Evolutionary conservation across 805 yeast species (phyloP), one percentile per base, ranked within the genome.

Genomic region (Ogataea polymorpha): DNA sequence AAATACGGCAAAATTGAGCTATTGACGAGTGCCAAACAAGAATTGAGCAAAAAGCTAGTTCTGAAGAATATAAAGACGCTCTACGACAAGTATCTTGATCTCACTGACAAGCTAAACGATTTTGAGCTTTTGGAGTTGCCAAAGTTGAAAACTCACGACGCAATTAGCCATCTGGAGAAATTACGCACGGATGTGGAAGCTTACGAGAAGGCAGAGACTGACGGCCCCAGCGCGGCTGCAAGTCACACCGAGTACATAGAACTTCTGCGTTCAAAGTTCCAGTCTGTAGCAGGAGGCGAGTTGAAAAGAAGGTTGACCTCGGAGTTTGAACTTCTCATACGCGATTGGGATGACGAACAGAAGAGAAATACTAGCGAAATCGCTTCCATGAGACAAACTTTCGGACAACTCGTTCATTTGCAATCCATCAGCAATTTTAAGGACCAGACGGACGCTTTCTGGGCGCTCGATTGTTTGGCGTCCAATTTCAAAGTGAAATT

Each of bases 401-500:
- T 44, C 13, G 42, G 24, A 10, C 36, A 35, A 5, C 35, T 48
- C n/a, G 26, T 44, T 10, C 32, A 44, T 7, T 27, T 41, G 5
- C 51, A 48, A 38, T 16, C 28, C 6, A 30, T 20, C n/a, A 12
- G 25, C 15, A 18, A 27, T 11, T 18, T 9, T 28, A 4, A 11
- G 13, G 12, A 30, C 6, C 21, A 6, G 17, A 16, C 3, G 5
- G 12, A 3, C 27, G 12, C 74, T 0, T 62, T 75, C 62, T 74
- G 82, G 76, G 76, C 77, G 0, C 61, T 80, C 29, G 71, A 68
- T 30, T 55, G 66, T 1, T 56, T 84, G 23, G 56, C 75, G 3
- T 58, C 61, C 18, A 74, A 76, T 1, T 65, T 81, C 21, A 62
- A 63, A 6, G 49, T 68, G 10, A 68, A 85, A 30, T 78, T 85